Percentiles rank a stretch among this genome's conserved stretches.
phyloP scores from a whole-genome alignment of 768 basidiomycete genomes.

The Hericium erinaceus region DNA sequence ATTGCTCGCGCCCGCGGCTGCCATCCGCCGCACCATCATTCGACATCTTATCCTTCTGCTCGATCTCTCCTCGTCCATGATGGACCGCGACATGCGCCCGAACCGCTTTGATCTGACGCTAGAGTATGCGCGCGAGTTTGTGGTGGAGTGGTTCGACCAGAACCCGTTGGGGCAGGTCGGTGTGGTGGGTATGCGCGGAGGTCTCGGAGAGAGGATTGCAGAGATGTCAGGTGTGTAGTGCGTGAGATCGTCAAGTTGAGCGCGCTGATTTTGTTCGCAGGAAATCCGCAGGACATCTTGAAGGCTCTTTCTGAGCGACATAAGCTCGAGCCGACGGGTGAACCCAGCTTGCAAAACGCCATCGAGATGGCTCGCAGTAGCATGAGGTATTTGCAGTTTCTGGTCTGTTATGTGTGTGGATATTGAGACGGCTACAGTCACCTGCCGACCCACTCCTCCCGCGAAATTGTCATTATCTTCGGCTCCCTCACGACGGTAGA shows the following conservation, averaged over 20 bases:
- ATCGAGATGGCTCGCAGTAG: constrained; percentile 93
- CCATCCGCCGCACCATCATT: constrained; percentile 92
- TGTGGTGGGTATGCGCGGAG: constrained; percentile 85
- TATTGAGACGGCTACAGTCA: constrained; percentile 44
- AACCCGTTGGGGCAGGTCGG: constrained; percentile 97
- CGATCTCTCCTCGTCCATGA: constrained; percentile 87
- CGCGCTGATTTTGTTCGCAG: constrained; percentile 29
- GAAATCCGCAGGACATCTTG: constrained; percentile 95
- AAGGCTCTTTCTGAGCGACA: constrained; percentile 77
- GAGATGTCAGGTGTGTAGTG: constrained; percentile 80
- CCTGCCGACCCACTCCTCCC: constrained; percentile 93
- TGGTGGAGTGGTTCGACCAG: constrained; percentile 98
- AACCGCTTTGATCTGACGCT: constrained; percentile 87
- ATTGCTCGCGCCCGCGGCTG: constrained; percentile 70
- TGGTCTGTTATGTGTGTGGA: too few species aligned
- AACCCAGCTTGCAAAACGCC: constrained; percentile 93
- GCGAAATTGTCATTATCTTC: constrained; percentile 90
- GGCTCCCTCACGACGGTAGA: constrained; percentile 96
- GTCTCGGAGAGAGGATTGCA: constrained; percentile 82
- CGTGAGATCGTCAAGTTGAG: background rate
- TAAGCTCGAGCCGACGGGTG: constrained; percentile 82
- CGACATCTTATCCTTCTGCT: constrained; percentile 90
- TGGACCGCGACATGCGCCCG: constrained; percentile 92
- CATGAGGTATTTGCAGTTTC: constrained; percentile 56
- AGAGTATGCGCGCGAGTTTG: constrained; percentile 85